Base-by-base conservation (phyloP, 2,329 filamentous ascomycete genomes). In the Ophiobolus disseminans region DNA sequence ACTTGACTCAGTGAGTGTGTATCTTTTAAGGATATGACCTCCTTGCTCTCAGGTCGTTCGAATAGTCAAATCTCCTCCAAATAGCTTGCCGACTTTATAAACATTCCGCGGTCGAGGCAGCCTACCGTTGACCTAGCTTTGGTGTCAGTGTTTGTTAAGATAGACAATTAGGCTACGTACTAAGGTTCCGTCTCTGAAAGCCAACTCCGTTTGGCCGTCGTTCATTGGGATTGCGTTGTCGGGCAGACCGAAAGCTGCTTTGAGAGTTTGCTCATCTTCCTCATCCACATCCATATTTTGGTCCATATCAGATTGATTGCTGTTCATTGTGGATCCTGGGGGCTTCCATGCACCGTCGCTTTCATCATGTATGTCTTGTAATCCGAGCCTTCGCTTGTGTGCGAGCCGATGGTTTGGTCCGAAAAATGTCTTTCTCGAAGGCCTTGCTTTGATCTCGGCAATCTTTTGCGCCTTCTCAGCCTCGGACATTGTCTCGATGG, bases 341-440 rank as follows among this genome's bases (percentile, higher is more conserved):
- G 35, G 21, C 13, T 44, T 46, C 60, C 55, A 57, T 22, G 51
- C 53, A 17, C 54, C 54, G 13, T 53, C 45, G 5, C 47, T 57
- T 25, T 63, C 60, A 23, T 65, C 48, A 19, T 63, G 60, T 3
- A 57, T 39, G 28, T 63, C 62, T 16, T 28, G 28, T 22, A 53
- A 45, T 6, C 30, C 7, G 16, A 53, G 40, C 20, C 31, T 48
- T 20, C 55, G 50, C 36, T 55, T 55, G 23, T 60, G 57, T 30
- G 49, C 56, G 14, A 65, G 40, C 21, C 58, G 55, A 43, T 59
- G 13, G 7, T 48, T 28, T 22, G 55, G 52, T 9, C 60, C 57
- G 20, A 64, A 64, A 7, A 50, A 51, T 11, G 64, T 53, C 49
- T 77, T 78, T 25, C 72, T 63, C 1, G 64, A 68, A 3, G 71